Evolutionary conservation across 1,284 basidiomycete genomes (phyloP).

Genomic region (Papiliotrema flavescens): DNA sequence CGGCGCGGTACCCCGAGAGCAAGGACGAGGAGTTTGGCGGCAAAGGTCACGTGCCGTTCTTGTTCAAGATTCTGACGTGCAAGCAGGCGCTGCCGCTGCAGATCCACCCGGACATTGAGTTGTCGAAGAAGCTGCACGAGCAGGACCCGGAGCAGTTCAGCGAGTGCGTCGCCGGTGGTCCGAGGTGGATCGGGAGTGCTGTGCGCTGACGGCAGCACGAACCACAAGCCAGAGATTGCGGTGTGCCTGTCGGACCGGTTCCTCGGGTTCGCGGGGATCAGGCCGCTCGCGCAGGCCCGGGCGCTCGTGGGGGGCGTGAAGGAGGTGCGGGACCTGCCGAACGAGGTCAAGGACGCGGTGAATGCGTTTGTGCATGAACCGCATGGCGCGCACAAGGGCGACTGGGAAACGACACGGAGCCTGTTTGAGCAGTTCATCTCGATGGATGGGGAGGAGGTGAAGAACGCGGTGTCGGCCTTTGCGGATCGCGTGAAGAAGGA

Average conservation of each 20-base stretch:
- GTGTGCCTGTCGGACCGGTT: constrained; percentile 79
- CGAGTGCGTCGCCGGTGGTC: constrained; percentile 13
- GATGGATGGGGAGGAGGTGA: constrained; percentile 16
- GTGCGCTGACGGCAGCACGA: constrained; percentile 10
- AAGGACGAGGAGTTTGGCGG: constrained; percentile 18
- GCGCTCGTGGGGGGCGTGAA: constrained; percentile 15
- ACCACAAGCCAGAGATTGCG: constrained; percentile 79
- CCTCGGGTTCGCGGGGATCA: constrained; percentile 58
- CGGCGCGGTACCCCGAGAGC: constrained; percentile 18
- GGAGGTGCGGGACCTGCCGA: constrained; percentile 14
- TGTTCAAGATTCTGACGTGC: constrained; percentile 40
- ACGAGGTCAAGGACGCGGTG: constrained; percentile 3
- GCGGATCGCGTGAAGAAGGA: constrained; percentile 20
- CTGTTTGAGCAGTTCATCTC: constrained; percentile 14
- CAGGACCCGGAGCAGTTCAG: constrained; percentile 32
- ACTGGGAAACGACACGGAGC: constrained; percentile 1
- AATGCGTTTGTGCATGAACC: constrained; percentile 3
- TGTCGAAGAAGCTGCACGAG: constrained; percentile 33
- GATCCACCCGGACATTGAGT: constrained; percentile 36
- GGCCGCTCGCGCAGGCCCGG: constrained; percentile 16
- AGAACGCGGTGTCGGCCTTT: constrained; percentile 17
- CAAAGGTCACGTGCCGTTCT: constrained; percentile 33
- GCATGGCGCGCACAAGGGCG: not conserved
- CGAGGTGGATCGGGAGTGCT: not conserved
- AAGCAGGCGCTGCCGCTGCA: constrained; percentile 39